Evolutionary conservation across 2,329 filamentous ascomycete species (phyloP), one percentile per base, ranked within the genome.

Genomic region (Cladophialophora yegresii): DNA sequence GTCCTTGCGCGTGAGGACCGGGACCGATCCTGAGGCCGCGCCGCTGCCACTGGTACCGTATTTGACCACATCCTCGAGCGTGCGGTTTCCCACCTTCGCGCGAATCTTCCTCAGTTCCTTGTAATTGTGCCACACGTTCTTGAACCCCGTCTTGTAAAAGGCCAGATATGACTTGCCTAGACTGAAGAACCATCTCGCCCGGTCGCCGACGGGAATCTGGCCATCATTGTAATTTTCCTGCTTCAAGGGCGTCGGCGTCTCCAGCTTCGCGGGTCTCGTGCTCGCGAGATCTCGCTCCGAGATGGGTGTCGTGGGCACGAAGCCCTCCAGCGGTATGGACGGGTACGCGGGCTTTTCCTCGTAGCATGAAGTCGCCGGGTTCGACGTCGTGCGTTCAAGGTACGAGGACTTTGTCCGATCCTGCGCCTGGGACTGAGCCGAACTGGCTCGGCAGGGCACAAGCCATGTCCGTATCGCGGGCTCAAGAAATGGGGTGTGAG

Each of bases 91-190:
- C 5, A 58, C 78, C 88, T 75, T 10, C 83, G 81, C 23, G 79
- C 23, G 20, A 74, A 54, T 84, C 16, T 55, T 56, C 47, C 40
- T 82, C 70, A 83, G 68, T 4, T 72, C 61, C 6, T 75, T 77
- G 0, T 80, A 75, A 69, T 96, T 96, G 64, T 81, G 78, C 75
- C 86, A 87, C 58, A 96, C 87, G 71, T 89, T 87, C 73, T 87
- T 87, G 33, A 96, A 78, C 20, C 93, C 93, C 0, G 86, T 83
- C 78, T 95, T 96, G 86, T 97, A 98, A 84, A 98, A 98, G 40
- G 77, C 77, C 9, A 89, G 76, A 77, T 96, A 96, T 58, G 89
- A 86, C 75, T 89, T 89, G 67, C 91, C 93, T 30, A 88, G 78
- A 50, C 78, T 75, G 72, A 85, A 84, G 67, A 32, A 30, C 33